Conservation (phyloP, 805 yeast genomes). For the Lachancea fermentati region DNA sequence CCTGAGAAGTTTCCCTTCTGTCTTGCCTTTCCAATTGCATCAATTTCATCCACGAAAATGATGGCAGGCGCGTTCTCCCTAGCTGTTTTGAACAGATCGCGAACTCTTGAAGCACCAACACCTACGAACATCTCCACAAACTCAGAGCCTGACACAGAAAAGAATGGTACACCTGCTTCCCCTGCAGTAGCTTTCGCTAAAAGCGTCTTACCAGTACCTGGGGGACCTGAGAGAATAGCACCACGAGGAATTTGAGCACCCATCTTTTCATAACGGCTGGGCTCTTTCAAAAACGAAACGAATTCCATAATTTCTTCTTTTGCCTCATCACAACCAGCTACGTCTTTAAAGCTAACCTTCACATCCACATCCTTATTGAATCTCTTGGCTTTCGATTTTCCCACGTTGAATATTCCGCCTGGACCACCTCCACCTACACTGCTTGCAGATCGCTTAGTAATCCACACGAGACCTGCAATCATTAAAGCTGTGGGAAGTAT, state of each 20-base stretch:
- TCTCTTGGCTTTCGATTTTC: conserved; percentile 71
- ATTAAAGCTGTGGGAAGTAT: conserved; percentile 84
- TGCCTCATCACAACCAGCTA: conserved; percentile 93
- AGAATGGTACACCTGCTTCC: conserved; percentile 92
- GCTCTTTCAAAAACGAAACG: conserved; percentile 82
- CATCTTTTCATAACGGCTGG: conserved; percentile 73
- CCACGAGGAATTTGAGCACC: conserved; percentile 97
- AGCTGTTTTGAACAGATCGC: conserved; percentile 87
- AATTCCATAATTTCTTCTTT: conserved; percentile 95
- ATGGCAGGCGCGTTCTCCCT: conserved; percentile 87
- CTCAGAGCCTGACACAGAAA: conserved; percentile 88
- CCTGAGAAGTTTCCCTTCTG: conserved; percentile 69
- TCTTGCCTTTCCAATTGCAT: conserved; percentile 89
- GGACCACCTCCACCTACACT: conserved; percentile 50
- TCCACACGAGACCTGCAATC: conserved; percentile 83
- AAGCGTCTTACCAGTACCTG: conserved; percentile 94
- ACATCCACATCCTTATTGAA: conserved; percentile 82
- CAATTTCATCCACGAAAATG: conserved; percentile 90
- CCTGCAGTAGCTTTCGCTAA: conserved; percentile 95
- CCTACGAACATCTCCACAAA: conserved; percentile 97
- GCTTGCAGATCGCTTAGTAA: conserved; percentile 57
- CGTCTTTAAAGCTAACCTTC: conserved; percentile 77
- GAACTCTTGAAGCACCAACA: conserved; percentile 92
- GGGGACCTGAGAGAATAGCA: conserved; percentile 90
- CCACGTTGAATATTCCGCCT: conserved; percentile 69